Base-by-base conservation (phyloP, 2,329 filamentous ascomycete genomes). In the Aspergillus sp. region DNA sequence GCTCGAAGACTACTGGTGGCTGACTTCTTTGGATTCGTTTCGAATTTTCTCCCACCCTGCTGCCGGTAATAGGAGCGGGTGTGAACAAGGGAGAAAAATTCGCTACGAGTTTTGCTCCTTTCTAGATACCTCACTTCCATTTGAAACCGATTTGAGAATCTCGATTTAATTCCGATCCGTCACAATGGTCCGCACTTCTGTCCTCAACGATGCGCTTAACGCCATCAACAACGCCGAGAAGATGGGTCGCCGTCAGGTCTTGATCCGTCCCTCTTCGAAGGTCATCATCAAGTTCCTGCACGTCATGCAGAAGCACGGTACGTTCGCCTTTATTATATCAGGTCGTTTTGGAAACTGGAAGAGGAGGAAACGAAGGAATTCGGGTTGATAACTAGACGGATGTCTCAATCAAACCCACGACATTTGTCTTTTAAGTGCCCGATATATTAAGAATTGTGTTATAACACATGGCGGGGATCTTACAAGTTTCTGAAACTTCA, bases 141-240 rank as follows among this genome's bases (percentile, higher is more conserved):
- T 49, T 49, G 46, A 38, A 45, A 50, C 62, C 64, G 72, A 73
- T 72, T 71, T 74, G 72, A 75, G 72, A 75, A 75, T 75, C 72
- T 75, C 62, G 57, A 58, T 39, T 39, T 19, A 19, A 19, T 19
- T 26, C 9, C 36, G 27, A 39, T 28, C 80, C 82, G 83, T 72
- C 82, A 96, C 86, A 73, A 98, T 98, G 91, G 90, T 96, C 77
- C 89, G 88, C 80, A 97, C 93, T 69, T 95, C 89, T 74, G 93
- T 97, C 70, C 90, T 98, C 76, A 94, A 97, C 83, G 93, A 98
- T 85, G 89, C 88, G 73, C 86, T 96, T 69, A 95, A 95, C 75
- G 81, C 83, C 80, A 97, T 98, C 86, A 98, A 98, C 89, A 98
- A 98, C 77, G 93, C 93, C 81, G 94, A 98, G 84, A 97, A 98